These are phyloP conservation scores for Passalora sequoiae DNA, from an alignment of 2,329 filamentous ascomycete genomes.

Conservation along the genomic window DNA sequence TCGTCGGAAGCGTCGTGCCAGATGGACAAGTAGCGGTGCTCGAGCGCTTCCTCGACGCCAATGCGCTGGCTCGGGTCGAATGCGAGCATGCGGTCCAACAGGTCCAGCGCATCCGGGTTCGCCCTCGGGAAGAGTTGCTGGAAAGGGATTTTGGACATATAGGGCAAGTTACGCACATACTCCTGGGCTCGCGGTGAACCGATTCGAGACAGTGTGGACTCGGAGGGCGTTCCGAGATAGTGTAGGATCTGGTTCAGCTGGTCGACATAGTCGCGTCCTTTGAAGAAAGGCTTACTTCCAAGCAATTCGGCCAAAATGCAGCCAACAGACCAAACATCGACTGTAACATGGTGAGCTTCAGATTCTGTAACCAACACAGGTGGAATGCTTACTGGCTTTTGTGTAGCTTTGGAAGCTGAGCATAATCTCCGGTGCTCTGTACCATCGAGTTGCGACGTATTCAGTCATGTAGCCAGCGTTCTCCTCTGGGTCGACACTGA, in stretches of 20 bases:
- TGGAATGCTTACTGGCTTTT: constrained; percentile 81
- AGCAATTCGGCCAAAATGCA: constrained; percentile 96
- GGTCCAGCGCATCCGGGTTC: constrained; percentile 90
- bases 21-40: constrained; percentile 94
- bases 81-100: constrained; percentile 93
- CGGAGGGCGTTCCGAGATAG: constrained; percentile 93
- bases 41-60: constrained; percentile 87
- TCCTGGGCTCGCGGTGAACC: constrained; percentile 94
- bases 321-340: constrained; percentile 98
- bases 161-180: constrained; percentile 76
- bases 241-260: constrained; percentile 99
- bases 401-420: constrained; percentile 99
- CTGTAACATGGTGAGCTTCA: constrained; percentile 44
- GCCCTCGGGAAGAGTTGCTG: constrained; percentile 83
- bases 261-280: constrained; percentile 97
- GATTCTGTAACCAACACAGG: neutral
- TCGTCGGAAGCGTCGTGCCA: constrained; percentile 98
- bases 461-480: constrained; percentile 99
- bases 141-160: constrained; percentile 71
- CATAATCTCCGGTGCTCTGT: constrained; percentile 98
- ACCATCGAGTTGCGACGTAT: constrained; percentile 98
- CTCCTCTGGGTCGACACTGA: constrained; percentile 95
- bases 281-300: constrained; percentile 96
- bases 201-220: constrained; percentile 88
- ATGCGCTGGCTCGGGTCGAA: constrained; percentile 94